Evolutionary conservation across 768 basidiomycete genomes (phyloP).

Genomic region (Hemileccinum rubropunctum): DNA sequence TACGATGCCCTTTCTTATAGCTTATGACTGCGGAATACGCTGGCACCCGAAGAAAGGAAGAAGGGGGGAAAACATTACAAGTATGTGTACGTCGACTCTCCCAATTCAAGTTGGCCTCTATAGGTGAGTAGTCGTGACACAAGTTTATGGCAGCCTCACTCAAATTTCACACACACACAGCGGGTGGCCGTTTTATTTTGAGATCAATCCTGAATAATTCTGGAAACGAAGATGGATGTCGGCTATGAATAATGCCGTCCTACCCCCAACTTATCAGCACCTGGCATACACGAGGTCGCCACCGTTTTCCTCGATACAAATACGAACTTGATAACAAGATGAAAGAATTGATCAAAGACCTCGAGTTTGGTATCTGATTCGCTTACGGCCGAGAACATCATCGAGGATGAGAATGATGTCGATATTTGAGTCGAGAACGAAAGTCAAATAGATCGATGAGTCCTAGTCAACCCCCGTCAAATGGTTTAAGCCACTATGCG

Average conservation of each 20-base stretch:
- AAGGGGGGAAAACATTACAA: conserved; percentile 89
- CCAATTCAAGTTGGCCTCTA: conserved; percentile 71
- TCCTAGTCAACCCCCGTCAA: conserved; percentile 23
- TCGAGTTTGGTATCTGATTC: conserved; percentile 90
- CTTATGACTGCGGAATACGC: conserved; percentile 93
- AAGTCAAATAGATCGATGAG: conserved; percentile 17
- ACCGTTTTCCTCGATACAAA: conserved; percentile 95
- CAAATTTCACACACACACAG: conserved; percentile 19
- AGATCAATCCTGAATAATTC: conserved; percentile 78
- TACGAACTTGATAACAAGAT: conserved; percentile 97
- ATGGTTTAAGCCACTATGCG: conserved; percentile 27
- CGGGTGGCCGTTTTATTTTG: conserved; percentile 56
- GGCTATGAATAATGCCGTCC: conserved; percentile 60
- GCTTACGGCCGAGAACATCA: conserved; percentile 81
- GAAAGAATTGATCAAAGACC: conserved; percentile 90
- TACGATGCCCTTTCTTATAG: conserved; percentile 43
- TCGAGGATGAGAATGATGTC: conserved; percentile 73
- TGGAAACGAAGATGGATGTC: conserved; percentile 90
- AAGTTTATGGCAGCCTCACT: background rate
- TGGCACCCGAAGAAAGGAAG: conserved; percentile 91
- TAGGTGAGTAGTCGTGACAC: conserved; percentile 52
- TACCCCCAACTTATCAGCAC: conserved; percentile 81
- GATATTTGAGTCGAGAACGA: conserved; percentile 48
- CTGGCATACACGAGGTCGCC: conserved; percentile 88
- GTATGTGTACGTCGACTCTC: conserved; percentile 73